phyloP scores from a whole-genome alignment of 495 filamentous ascomycete species.

The Penicillium samsonianum region DNA sequence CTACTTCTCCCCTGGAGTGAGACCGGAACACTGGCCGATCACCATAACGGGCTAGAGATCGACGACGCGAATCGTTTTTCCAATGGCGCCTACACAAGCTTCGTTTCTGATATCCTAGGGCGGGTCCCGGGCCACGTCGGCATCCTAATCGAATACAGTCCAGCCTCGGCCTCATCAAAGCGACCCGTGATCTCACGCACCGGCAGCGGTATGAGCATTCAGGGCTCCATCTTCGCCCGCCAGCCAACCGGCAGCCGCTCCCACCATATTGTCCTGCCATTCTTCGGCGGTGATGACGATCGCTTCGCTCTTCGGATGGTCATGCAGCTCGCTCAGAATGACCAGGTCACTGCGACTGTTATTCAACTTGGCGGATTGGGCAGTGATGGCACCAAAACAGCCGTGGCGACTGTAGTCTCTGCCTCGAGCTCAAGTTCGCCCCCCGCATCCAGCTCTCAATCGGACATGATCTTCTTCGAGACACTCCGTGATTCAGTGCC shows the following conservation, averaged over 20 bases:
- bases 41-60: constrained; percentile 33
- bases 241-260: constrained; percentile 55
- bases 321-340: constrained; percentile 75
- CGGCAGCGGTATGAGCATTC: constrained; percentile 59
- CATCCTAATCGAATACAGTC: constrained; percentile 77
- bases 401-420: background rate
- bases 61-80: constrained; percentile 33
- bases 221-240: constrained; percentile 47
- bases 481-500: constrained; percentile 64
- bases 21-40: constrained; percentile 70
- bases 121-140: constrained; percentile 66
- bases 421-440: constrained; percentile 1
- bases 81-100: constrained; percentile 58
- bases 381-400: constrained; percentile 3
- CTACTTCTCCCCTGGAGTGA: constrained; percentile 91
- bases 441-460: constrained; percentile 16
- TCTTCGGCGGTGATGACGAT: constrained; percentile 84
- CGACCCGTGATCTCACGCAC: constrained; percentile 41
- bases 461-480: constrained; percentile 63
- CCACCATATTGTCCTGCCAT: constrained; percentile 87
- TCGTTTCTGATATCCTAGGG: constrained; percentile 64
- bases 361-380: constrained; percentile 27
- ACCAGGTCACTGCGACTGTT: constrained; percentile 57
- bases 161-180: constrained; percentile 36
- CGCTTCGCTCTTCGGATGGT: constrained; percentile 77